These are phyloP conservation scores for Excoecaria cochinchinensis DNA, from an alignment of 345 rosid genomes.

Conservation along the genomic window DNA sequence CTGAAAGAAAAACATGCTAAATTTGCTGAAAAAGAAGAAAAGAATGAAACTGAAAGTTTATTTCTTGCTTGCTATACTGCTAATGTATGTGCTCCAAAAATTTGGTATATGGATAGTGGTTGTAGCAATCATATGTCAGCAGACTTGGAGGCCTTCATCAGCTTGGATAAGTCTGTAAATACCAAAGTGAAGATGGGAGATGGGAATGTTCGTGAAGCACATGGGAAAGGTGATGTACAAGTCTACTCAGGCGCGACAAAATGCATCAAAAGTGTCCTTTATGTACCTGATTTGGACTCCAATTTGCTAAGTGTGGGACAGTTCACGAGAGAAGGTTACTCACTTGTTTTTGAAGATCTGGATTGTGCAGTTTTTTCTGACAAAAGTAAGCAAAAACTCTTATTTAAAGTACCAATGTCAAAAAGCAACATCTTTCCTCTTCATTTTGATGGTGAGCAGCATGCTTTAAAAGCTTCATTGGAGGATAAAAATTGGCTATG, in stretches of 20 bases:
- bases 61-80: no score
- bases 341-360: neutral
- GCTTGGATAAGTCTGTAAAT: neutral
- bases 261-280: neutral
- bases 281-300: neutral
- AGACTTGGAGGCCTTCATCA: neutral
- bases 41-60: neutral
- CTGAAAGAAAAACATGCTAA: no score
- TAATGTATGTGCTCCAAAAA: no score
- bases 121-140: neutral
- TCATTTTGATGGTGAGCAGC: no score
- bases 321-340: neutral
- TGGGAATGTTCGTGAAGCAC: no score
- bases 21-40: no score
- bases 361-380: neutral
- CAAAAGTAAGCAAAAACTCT: neutral
- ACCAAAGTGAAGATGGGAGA: no score
- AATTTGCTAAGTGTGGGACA: neutral
- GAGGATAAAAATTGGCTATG: neutral
- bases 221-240: neutral
- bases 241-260: accelerated
- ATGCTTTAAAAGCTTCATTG: neutral
- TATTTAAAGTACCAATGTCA: neutral
- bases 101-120: neutral
- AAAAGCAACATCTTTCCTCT: neutral